These are phyloP conservation scores for Ogataea trehaloabstinens DNA, from an alignment of 805 yeast genomes.

Conservation along the genomic window DNA sequence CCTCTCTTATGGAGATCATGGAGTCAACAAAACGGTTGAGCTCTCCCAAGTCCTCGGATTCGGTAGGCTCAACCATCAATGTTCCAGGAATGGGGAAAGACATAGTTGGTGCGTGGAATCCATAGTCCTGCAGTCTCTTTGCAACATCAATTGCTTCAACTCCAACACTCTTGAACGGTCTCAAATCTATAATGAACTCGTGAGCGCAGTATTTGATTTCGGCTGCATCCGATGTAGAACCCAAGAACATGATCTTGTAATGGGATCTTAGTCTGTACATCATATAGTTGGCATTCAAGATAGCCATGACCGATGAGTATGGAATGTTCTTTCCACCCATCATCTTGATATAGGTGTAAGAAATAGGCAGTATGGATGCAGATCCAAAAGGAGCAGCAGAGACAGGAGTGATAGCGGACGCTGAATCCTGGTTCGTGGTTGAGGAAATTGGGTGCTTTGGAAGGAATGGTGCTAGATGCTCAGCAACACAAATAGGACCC, in stretches of 20 bases:
- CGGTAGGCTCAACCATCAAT: conserved; percentile 97
- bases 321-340: conserved; percentile 86
- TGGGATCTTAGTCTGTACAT: conserved; percentile 68
- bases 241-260: conserved; percentile 75
- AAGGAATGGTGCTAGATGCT: conserved; percentile 74
- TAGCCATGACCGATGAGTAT: conserved; percentile 84
- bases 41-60: conserved; percentile 85
- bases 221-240: conserved; percentile 30
- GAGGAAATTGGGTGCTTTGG: conserved; percentile 74
- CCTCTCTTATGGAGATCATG: conserved; percentile 76
- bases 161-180: conserved; percentile 77
- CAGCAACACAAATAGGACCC: conserved; percentile 93
- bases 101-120: conserved; percentile 98
- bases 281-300: conserved; percentile 96
- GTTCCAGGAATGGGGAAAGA: conserved; percentile 99
- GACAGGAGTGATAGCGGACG: conserved; percentile 67
- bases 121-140: conserved; percentile 94
- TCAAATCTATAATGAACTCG: conserved; percentile 89
- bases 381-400: conserved; percentile 96
- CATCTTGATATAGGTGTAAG: conserved; percentile 93
- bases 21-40: conserved; percentile 89
- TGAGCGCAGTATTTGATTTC: conserved; percentile 83
- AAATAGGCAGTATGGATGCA: conserved; percentile 88
- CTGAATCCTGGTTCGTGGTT: conserved; percentile 40
- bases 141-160: conserved; percentile 96